Evolutionary conservation across 2,329 filamentous ascomycete species (phyloP), one percentile per base, ranked within the genome.

Genomic region (Emericellopsis cladophorae): DNA sequence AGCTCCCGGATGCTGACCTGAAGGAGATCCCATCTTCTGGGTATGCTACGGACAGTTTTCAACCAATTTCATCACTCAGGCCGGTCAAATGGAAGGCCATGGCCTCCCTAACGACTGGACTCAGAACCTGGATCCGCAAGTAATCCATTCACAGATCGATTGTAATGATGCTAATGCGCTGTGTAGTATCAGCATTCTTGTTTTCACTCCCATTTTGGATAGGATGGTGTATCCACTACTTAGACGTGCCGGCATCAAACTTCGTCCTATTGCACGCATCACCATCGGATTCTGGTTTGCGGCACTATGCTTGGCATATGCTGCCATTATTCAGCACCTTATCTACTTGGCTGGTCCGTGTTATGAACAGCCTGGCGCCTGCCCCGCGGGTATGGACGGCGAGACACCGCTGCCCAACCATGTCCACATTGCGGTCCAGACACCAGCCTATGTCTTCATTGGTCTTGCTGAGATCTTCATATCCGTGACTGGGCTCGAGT

Each of bases 71-170:
- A 74, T 79, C 49, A 77, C 77, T 2, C 79, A 84, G 57, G 68
- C 69, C 22, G 62, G 59, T 2, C 60, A 65, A 46, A 70, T 73
- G 80, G 49, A 72, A 23, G 68, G 76, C 5, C 70, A 80, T 45
- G 78, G 79, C 22, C 70, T 84, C 40, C 80, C 80, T 45, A 84
- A 84, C 59, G 80, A 84, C n/a, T n/a, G n/a, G n/a, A n/a, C n/a
- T n/a, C n/a, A n/a, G n/a, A n/a, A n/a, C n/a, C n/a, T n/a, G n/a
- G n/a, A n/a, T n/a, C n/a, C n/a, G n/a, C n/a, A n/a, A n/a, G n/a
- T n/a, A n/a, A n/a, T n/a, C n/a, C n/a, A n/a, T n/a, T n/a, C n/a
- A n/a, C n/a, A n/a, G n/a, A n/a, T n/a, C n/a, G n/a, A n/a, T n/a
- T n/a, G n/a, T n/a, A n/a, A n/a, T n/a, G n/a, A n/a, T n/a, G n/a